Evolutionary conservation across 495 filamentous ascomycete genomes (phyloP), one percentile per base, ranked within the genome.

Genomic region (Podospora bellae-mahoneyi): DNA sequence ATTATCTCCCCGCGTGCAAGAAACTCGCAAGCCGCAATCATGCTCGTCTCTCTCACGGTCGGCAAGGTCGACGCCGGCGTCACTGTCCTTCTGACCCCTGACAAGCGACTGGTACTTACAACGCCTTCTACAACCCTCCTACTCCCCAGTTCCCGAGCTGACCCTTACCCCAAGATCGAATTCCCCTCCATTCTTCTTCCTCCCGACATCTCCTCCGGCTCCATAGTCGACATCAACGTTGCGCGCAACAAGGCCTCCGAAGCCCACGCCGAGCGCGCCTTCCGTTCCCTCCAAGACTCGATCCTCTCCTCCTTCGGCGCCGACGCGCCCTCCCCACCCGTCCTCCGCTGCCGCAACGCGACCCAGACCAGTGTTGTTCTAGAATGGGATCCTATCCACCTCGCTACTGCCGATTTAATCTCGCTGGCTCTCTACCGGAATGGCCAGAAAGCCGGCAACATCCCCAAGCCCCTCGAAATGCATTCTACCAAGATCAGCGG

Each of bases 31-130:
- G 23, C 48, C 13, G 30, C 66, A 64, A 87, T 71, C 23, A 99
- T 98, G 96, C 83, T 99, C 72, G 90, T 99, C 83, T 98, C 95
- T 59, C 88, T 99, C 76, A 99, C 95, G 57, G 96, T 99, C 77
- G 95, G 95, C 82, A 99, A 99, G 84, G 95, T 99, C 80, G 95
- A 99, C 78, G 95, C 95, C 72, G 95, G 95, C 79, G 93, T 99
- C 73, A 96, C 95, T 60, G 96, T 99, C 65, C 88, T 99, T 64
- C 85, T 99, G 66, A 99, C 95, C 53, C 91, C 97, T 73, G 95
- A 99, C 81, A 98, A 98, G 82, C 90, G 95, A 71, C 85, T 99
- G 72, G 95, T 97, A 58, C n/a, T 58, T 58, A 15, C 55, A 6
- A 7, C 30, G 7, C 55, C 55, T 26, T 58, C 55, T 58, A 6